Conservation (phyloP, 495 filamentous ascomycete species). For the Penicillium manginii region DNA sequence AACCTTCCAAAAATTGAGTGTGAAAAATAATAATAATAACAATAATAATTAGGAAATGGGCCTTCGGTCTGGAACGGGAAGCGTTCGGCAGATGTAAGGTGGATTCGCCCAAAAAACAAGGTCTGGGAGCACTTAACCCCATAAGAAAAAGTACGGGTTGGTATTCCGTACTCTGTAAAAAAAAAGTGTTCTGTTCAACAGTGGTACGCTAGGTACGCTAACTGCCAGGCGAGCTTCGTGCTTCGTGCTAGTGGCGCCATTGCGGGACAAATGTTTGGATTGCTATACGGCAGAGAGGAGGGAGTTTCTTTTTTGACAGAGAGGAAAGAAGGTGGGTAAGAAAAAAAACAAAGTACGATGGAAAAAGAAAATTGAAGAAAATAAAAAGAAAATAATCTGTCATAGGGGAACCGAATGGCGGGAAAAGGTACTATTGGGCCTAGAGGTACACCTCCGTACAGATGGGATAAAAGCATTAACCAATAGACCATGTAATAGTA, state of each 20-base stretch:
- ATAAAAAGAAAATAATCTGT: slow-evolving; percentile 10
- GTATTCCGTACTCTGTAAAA: neutral
- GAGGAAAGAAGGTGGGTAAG: slow-evolving; percentile 1
- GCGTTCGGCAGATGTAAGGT: slow-evolving; percentile 30
- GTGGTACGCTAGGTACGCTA: slow-evolving; percentile 1
- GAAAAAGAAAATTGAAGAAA: slow-evolving; percentile 12
- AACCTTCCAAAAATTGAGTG: neutral
- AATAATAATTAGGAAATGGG: slow-evolving; percentile 3
- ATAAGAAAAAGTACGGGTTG: neutral
- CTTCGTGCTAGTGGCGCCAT: slow-evolving; percentile 3
- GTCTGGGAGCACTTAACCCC: neutral
- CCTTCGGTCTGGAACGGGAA: slow-evolving; percentile 26
- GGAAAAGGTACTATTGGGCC: slow-evolving; percentile 2
- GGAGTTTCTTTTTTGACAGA: neutral
- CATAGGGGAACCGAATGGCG: slow-evolving; percentile 8
- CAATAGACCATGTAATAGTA: too few relatives aligned
- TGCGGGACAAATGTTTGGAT: neutral
- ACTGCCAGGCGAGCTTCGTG: neutral
- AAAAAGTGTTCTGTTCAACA: neutral
- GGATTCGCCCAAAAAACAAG: slow-evolving; percentile 11
- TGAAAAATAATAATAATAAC: neutral
- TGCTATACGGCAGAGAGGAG: neutral
- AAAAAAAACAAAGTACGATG: slow-evolving; percentile 4
- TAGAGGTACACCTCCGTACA: too few relatives aligned
- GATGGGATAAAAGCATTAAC: slow-evolving; percentile 1